These are phyloP conservation scores for Cercis canadensis DNA, from an alignment of 306 rosid species.

Conservation along the genomic window DNA sequence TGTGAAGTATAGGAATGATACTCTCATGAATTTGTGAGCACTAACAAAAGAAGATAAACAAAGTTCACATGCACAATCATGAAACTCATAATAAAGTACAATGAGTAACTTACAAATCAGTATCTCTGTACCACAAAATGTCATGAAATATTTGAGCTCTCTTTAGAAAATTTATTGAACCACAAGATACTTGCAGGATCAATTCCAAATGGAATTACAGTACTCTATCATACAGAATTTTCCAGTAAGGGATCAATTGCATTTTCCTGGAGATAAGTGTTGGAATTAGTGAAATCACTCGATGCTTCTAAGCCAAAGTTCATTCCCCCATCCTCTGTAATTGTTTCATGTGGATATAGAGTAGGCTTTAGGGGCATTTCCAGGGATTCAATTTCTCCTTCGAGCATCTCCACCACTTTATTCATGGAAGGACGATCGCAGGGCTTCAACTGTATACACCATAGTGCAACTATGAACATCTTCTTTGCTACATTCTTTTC, in stretches of 20 bases:
- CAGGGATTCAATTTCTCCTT: constrained; percentile 14
- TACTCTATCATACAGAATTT: not conserved
- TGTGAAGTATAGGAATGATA: too few species aligned
- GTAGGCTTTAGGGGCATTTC: constrained; percentile 33
- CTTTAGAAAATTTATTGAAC: too few species aligned
- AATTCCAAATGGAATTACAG: too few species aligned
- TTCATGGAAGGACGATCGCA: constrained; percentile 37
- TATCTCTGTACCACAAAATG: too few species aligned
- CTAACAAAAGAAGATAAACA: too few species aligned
- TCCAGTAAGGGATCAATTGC: not conserved
- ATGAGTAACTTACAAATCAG: too few species aligned
- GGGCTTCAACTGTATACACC: constrained; percentile 39
- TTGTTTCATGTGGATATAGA: not conserved
- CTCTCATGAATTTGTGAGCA: too few species aligned
- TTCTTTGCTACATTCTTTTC: constrained; percentile 22
- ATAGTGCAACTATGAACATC: constrained; percentile 36
- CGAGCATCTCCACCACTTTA: constrained; percentile 29
- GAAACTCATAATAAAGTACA: too few species aligned
- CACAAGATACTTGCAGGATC: too few species aligned
- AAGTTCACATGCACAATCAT: too few species aligned
- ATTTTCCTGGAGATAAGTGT: not conserved
- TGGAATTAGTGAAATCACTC: not conserved
- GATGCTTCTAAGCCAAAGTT: not conserved
- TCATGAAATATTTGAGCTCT: too few species aligned
- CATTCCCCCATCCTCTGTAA: not conserved